Evolutionary conservation across 805 yeast species (phyloP), one percentile per base, ranked within the genome.

Genomic region (Starmerella bombicola): DNA sequence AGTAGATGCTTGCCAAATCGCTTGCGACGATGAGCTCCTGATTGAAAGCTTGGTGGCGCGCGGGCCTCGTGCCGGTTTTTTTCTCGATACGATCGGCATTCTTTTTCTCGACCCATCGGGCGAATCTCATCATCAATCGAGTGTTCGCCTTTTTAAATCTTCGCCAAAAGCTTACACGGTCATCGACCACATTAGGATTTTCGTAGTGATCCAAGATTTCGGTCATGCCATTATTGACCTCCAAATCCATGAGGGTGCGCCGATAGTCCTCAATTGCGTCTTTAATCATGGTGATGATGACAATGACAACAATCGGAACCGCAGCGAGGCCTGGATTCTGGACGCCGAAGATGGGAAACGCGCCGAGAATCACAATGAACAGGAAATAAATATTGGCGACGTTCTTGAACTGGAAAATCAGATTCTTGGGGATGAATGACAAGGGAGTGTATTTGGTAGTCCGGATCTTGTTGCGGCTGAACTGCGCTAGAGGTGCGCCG

Each of bases 381-480:
- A 91, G 65, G 70, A 91, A 91, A 65, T 84, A 91, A 37, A 84
- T 64, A 61, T 91, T 91, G 37, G 98, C 98, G 48, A 86, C 73
- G 59, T 88, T 88, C 46, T 73, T 76, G 61, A 86, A 86, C 63
- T 91, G 98, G 48, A 71, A 70, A 33, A 63, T 60, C 37, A 88
- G 59, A 60, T 88, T 88, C 59, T 88, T 88, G 3, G 97, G 97
- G 20, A 88, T 51, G 55, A 88, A 88, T 12, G 86, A 66, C 40
- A 91, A 55, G 6, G 98, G 95, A 2, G 97, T 91, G 62, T 91
- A 91, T 64, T 85, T 88, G 2, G 98, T 84, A 0, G 98, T 86
- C 65, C 97, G 77, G 53, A 91, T 84, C 61, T 91, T 88, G 65
- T 88, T 91, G 55, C 96, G 72, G 4, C 93, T 77, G 56, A 80